Conservation (phyloP, 1,284 basidiomycete genomes). For the Trametes versicolor region DNA sequence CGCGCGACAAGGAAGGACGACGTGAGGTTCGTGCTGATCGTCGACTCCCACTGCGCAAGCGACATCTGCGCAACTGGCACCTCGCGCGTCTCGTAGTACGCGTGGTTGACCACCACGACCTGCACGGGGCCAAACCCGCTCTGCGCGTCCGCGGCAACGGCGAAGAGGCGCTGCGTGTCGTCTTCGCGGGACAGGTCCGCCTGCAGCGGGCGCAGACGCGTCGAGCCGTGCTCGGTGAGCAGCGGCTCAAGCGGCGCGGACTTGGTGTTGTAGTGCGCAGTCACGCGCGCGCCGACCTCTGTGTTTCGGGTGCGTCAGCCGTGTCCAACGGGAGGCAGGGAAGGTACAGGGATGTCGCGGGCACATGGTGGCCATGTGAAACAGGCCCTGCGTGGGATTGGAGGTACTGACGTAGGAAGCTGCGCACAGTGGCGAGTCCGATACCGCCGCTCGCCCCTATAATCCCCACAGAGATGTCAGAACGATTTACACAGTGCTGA, state of each 20-base stretch:
- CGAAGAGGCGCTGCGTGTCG: slow-evolving; percentile 59
- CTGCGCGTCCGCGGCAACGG: slow-evolving; percentile 38
- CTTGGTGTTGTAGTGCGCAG: slow-evolving; percentile 77
- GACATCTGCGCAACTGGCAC: slow-evolving; percentile 67
- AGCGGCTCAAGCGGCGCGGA: slow-evolving; percentile 56
- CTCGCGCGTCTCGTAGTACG: slow-evolving; percentile 58
- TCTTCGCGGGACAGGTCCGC: slow-evolving; percentile 68
- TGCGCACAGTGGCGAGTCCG: slow-evolving; percentile 43
- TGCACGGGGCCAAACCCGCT: slow-evolving; percentile 60
- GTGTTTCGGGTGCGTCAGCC: slow-evolving; percentile 1
- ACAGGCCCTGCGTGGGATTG: slow-evolving; percentile 13
- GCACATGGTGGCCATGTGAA: not conserved
- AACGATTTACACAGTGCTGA: not conserved
- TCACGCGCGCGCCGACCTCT: slow-evolving; percentile 65
- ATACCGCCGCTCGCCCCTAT: slow-evolving; percentile 51
- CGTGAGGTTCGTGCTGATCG: slow-evolving; percentile 72
- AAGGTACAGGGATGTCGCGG: not conserved
- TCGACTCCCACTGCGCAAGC: slow-evolving; percentile 71
- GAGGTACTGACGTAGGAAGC: slow-evolving; percentile 55
- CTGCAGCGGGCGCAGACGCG: slow-evolving; percentile 54
- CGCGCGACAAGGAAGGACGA: slow-evolving; percentile 73
- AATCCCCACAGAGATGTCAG: not conserved
- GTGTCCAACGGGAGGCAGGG: not conserved
- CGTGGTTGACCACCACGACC: slow-evolving; percentile 74
- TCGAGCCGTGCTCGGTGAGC: slow-evolving; percentile 47